Conservation (phyloP, 2,329 filamentous ascomycete genomes). For the Fusarium sp. region DNA sequence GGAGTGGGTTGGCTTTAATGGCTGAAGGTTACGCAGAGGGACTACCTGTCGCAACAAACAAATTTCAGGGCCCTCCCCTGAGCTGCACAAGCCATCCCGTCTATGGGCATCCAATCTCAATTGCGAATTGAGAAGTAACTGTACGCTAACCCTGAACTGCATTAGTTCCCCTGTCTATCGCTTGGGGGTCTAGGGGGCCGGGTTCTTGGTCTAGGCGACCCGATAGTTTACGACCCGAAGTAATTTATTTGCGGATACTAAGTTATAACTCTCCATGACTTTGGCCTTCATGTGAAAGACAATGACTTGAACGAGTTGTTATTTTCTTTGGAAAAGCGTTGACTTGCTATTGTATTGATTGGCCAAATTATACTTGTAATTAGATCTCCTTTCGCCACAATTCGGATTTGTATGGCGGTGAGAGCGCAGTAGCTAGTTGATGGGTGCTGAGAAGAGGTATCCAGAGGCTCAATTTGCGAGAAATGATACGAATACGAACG, state of each 20-base stretch:
- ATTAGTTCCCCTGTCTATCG: slow-evolving; percentile 27
- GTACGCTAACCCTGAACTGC: slow-evolving; percentile 30
- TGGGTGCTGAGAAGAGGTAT: slow-evolving; percentile 21
- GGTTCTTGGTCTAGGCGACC: slow-evolving; percentile 21
- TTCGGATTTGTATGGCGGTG: slow-evolving; percentile 30
- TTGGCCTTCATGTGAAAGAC: slow-evolving; percentile 14
- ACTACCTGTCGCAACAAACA: slow-evolving; percentile 41
- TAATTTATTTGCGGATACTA: not conserved
- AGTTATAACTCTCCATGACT: slow-evolving; percentile 4
- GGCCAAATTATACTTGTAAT: slow-evolving; percentile 3
- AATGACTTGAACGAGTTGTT: not conserved
- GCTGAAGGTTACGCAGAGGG: slow-evolving; percentile 28
- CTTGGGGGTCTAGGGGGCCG: slow-evolving; percentile 24
- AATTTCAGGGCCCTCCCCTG: slow-evolving; percentile 46
- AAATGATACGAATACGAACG: slow-evolving; percentile 47
- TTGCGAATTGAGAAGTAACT: slow-evolving; percentile 35
- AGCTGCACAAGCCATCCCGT: slow-evolving; percentile 35
- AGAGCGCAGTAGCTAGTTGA: slow-evolving; percentile 13
- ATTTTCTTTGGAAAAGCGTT: not conserved
- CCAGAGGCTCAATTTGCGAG: slow-evolving; percentile 29
- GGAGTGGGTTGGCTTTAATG: slow-evolving; percentile 40
- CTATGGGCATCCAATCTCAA: slow-evolving; percentile 41
- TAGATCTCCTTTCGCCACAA: not conserved
- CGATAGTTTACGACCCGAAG: slow-evolving; percentile 5
- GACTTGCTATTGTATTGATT: slow-evolving; percentile 5